Evolutionary conservation across 1,284 basidiomycete species (phyloP).

Genomic region (Pyrrhoderma lamaoense): DNA sequence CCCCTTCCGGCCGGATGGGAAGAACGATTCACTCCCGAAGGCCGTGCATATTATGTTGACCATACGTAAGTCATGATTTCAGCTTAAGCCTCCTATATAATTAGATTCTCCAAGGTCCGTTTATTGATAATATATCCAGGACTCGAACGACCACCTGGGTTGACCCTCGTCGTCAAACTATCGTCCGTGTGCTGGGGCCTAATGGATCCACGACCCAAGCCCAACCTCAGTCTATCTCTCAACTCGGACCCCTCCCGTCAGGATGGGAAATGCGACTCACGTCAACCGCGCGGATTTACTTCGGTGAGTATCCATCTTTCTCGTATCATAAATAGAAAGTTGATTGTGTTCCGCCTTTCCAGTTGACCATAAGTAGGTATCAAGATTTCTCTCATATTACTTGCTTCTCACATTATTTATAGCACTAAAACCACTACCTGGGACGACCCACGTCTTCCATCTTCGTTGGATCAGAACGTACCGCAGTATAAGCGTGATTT

Average conservation of each 20-base stretch:
- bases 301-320: slow-evolving; percentile 66
- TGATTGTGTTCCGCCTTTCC: neutral
- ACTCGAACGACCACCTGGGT: slow-evolving; percentile 98
- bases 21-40: slow-evolving; percentile 91
- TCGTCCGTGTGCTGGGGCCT: slow-evolving; percentile 71
- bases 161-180: slow-evolving; percentile 85
- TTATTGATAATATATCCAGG: slow-evolving; percentile 46
- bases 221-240: slow-evolving; percentile 77
- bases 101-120: neutral
- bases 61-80: slow-evolving; percentile 21
- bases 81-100: no score
- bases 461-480: slow-evolving; percentile 81
- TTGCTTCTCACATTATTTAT: slow-evolving; percentile 16
- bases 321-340: neutral
- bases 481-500: slow-evolving; percentile 99
- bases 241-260: slow-evolving; percentile 91
- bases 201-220: slow-evolving; percentile 69
- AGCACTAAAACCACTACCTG: slow-evolving; percentile 94
- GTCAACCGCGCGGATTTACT: slow-evolving; percentile 88
- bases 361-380: slow-evolving; percentile 12
- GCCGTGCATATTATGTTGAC: slow-evolving; percentile 73
- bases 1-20: slow-evolving; percentile 91
- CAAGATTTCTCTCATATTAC: neutral
- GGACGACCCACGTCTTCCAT: slow-evolving; percentile 74
- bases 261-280: slow-evolving; percentile 98